Conservation (phyloP, 1,139 yeast genomes). For the Blastobotrys petasosporus region DNA sequence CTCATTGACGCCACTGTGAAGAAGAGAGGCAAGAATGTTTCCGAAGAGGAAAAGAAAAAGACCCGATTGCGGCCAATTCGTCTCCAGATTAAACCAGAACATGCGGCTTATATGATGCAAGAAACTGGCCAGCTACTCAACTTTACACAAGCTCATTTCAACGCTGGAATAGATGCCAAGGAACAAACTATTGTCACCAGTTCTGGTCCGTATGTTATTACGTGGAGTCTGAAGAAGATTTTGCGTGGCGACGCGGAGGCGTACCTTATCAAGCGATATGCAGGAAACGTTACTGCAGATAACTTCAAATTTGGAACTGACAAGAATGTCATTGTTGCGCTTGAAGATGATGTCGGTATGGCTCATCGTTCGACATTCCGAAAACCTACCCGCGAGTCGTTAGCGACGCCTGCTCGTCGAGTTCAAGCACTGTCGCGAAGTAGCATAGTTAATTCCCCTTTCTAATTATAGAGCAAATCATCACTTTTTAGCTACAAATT, state of each 20-base stretch:
- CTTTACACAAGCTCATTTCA: conserved; percentile 73
- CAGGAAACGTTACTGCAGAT: conserved; percentile 63
- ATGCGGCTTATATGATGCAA: conserved; percentile 56
- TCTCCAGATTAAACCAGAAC: conserved; percentile 64
- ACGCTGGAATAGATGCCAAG: conserved; percentile 54
- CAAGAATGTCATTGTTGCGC: conserved; percentile 62
- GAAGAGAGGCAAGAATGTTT: conserved; percentile 50
- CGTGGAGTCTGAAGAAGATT: conserved; percentile 69
- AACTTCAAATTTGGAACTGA: conserved; percentile 72
- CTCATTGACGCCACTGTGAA: conserved; percentile 61
- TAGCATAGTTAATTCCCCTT: conserved; percentile 32
- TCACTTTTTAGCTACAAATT: conserved; percentile 30
- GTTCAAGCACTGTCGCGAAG: conserved; percentile 27
- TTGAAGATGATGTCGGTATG: conserved; percentile 66
- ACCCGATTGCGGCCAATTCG: conserved; percentile 66
- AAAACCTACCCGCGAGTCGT: conserved; percentile 47
- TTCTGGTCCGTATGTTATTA: conserved; percentile 71
- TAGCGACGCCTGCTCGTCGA: conserved; percentile 32
- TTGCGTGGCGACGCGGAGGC: conserved; percentile 50
- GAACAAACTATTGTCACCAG: conserved; percentile 74
- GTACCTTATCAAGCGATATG: conserved; percentile 59
- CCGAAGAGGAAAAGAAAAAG: conserved; percentile 57
- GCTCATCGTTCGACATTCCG: conserved; percentile 53
- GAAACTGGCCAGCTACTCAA: conserved; percentile 47
- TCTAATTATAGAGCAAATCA: conserved; percentile 11